Evolutionary conservation across 805 yeast genomes (phyloP), one percentile per base, ranked within the genome.

Genomic region (Lipomyces yamadae): DNA sequence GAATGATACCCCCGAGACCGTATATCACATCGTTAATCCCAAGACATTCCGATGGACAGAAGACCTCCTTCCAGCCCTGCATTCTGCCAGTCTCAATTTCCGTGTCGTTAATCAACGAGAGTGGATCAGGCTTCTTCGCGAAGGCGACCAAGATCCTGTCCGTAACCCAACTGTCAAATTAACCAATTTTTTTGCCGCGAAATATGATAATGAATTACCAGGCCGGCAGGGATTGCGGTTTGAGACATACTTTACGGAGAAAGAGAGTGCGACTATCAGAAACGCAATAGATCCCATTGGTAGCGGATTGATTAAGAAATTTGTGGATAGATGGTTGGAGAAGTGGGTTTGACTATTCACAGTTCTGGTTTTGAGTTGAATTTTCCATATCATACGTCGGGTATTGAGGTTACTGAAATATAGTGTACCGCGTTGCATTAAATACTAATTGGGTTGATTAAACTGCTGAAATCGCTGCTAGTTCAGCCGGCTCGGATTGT

Each of bases 141-240:
- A 54, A 11, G 18, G 33, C n/a, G 63, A 64, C 15, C 67, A 60
- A 30, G 69, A 67, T 39, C 66, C 68, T n/a, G 24, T 61, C n/a
- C 52, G 55, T 10, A 67, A 67, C 45, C 70, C 70, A n/a, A 60
- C 70, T 4, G 60, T 64, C 15, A 67, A 67, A 30, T 61, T 67
- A 29, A 2, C 32, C 3, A 60, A 56, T 13, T 61, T 64, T 48
- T 67, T 64, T 56, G 61, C 52, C 2, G 55, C 50, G 4, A 64
- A 64, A 35, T 67, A 64, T 30, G 67, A 64, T 33, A 61, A 67
- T 54, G 65, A 67, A 15, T 48, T 10, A 13, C 68, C 58, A 10
- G 68, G 68, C 11, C 61, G 67, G 11, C 34, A 35, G 29, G 68
- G 65, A 3, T 60, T 63, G 11, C 52, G 56, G 15, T 56, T 64